A percentile compares a stretch with the other conserved stretches of the same genome.
Conservation (phyloP, 1,284 basidiomycete species). For the Somion occarium region DNA sequence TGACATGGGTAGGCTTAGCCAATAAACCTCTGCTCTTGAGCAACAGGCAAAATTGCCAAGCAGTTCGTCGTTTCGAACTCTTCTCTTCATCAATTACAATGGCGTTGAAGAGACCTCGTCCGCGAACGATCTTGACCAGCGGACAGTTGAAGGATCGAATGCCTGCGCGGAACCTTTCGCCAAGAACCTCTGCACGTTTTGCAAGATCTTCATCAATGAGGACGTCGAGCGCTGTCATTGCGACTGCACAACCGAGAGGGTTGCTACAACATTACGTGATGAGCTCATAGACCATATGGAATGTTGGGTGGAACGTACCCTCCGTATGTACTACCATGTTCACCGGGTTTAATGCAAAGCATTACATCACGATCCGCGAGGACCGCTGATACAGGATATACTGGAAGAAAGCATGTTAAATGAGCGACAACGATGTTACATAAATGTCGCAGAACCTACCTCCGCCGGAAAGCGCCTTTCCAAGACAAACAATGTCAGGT, state of each 20-base stretch:
- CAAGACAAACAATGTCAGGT: conserved; percentile 91
- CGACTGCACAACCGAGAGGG: conserved; percentile 93
- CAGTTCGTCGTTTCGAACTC: conserved; percentile 74
- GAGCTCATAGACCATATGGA: conserved; percentile 1
- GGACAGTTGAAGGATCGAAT: conserved; percentile 66
- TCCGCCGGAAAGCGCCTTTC: conserved; percentile 95
- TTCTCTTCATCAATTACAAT: conserved; percentile 88
- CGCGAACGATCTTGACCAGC: conserved; percentile 72
- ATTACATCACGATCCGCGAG: conserved; percentile 88
- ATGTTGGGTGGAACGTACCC: conserved; percentile 49
- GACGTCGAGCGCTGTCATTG: conserved; percentile 87
- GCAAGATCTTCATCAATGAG: conserved; percentile 84
- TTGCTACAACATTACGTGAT: conserved; percentile 70
- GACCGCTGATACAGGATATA: conserved; percentile 96
- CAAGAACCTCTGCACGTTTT: conserved; percentile 74
- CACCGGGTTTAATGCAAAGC: conserved; percentile 94
- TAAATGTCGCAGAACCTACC: conserved; percentile 37
- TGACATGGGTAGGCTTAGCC: conserved; percentile 95
- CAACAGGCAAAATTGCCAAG: conserved; percentile 95
- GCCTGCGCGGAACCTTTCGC: conserved; percentile 75
- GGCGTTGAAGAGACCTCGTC: conserved; percentile 88
- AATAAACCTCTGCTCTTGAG: conserved; percentile 88
- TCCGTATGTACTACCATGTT: conserved; percentile 96
- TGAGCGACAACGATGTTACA: conserved; percentile 1
- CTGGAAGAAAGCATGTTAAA: conserved; percentile 30